phyloP scores from a whole-genome alignment of 2,329 filamentous ascomycete genomes.

The Ascochyta rabiei region DNA sequence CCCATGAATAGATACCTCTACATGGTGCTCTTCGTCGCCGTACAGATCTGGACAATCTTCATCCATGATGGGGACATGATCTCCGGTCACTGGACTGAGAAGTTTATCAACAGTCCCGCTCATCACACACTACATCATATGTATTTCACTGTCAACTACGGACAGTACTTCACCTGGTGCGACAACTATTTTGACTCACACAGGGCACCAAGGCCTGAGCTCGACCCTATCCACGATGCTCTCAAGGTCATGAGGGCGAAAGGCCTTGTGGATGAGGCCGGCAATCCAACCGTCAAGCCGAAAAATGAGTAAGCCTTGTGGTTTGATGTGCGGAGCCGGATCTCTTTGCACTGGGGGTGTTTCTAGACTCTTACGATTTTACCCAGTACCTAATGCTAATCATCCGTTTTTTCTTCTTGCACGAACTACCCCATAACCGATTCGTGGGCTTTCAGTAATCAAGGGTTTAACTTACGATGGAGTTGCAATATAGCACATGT shows the following conservation, averaged over 20 bases:
- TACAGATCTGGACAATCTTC: slow-evolving; percentile 58
- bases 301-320: slow-evolving; percentile 14
- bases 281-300: slow-evolving; percentile 44
- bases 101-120: slow-evolving; percentile 57
- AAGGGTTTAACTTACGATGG: too few species aligned
- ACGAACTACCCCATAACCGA: neutral
- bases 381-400: slow-evolving; percentile 13
- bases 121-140: slow-evolving; percentile 59
- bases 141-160: slow-evolving; percentile 59
- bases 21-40: slow-evolving; percentile 52
- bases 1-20: slow-evolving; percentile 56
- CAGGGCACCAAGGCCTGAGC: slow-evolving; percentile 51
- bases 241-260: slow-evolving; percentile 54
- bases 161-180: slow-evolving; percentile 58
- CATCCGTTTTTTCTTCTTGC: neutral
- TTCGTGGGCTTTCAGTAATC: too few species aligned
- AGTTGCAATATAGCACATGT: too few species aligned
- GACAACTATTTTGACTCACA: slow-evolving; percentile 55
- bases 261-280: slow-evolving; percentile 54
- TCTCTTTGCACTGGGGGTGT: slow-evolving; percentile 11
- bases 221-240: slow-evolving; percentile 55
- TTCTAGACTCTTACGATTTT: slow-evolving; percentile 12
- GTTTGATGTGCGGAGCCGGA: slow-evolving; percentile 1
- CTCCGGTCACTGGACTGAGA: slow-evolving; percentile 55
- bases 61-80: slow-evolving; percentile 60